Evolutionary conservation across 2,329 filamentous ascomycete genomes (phyloP).

Genomic region (Trichophyton verrucosum): DNA sequence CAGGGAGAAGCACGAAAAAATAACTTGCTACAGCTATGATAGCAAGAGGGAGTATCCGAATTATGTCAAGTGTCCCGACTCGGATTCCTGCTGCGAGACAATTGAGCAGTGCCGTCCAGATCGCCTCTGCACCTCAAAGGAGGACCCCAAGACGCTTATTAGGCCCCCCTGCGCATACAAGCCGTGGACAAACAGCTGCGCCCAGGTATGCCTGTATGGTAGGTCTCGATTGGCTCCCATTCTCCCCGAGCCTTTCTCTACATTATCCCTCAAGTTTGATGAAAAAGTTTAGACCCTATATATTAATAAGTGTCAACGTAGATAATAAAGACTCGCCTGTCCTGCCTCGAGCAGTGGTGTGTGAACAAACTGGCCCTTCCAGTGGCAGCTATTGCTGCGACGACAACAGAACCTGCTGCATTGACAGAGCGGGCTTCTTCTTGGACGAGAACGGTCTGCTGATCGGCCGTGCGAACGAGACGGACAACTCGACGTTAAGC

Average conservation of each 20-base stretch:
- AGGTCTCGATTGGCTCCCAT: not conserved
- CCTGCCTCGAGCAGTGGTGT: not conserved
- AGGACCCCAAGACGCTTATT: slow-evolving; percentile 1
- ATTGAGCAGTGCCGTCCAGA: slow-evolving; percentile 1
- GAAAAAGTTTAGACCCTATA: too few species aligned
- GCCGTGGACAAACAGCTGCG: slow-evolving; percentile 2
- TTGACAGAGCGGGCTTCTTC: not conserved
- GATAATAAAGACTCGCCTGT: not conserved
- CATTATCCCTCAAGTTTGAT: not conserved
- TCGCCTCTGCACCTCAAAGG: not conserved
- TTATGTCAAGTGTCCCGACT: not conserved
- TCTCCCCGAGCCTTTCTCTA: not conserved
- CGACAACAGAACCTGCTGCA: slow-evolving; percentile 3
- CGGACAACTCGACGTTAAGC: not conserved
- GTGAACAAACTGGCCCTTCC: not conserved
- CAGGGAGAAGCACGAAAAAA: not conserved
- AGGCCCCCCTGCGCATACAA: not conserved
- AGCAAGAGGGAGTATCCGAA: slow-evolving; percentile 1
- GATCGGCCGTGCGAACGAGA: not conserved
- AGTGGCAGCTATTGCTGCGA: slow-evolving; percentile 1
- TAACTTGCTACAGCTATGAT: not conserved
- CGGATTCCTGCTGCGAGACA: slow-evolving; percentile 1
- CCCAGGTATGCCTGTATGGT: slow-evolving; percentile 2
- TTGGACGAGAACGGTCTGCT: not conserved
- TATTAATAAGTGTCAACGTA: not conserved